phyloP scores from a whole-genome alignment of 2,329 filamentous ascomycete genomes.

The Alternaria consortialis region DNA sequence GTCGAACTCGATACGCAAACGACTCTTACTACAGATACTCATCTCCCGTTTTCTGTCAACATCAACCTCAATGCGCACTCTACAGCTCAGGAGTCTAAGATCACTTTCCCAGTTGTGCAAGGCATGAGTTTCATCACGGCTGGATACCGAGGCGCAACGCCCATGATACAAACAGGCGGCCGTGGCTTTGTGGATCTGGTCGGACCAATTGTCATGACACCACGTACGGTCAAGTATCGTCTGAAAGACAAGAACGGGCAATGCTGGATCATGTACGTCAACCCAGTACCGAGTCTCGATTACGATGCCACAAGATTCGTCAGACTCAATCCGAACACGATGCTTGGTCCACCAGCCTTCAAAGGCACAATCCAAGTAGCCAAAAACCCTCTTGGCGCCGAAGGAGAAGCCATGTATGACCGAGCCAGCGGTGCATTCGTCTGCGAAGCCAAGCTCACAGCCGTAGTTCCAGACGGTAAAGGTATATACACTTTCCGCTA shows the following conservation, averaged over 20 bases:
- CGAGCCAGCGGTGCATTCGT: slow-evolving; percentile 79
- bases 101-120: slow-evolving; percentile 85
- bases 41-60: slow-evolving; percentile 68
- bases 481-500: slow-evolving; percentile 78
- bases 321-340: slow-evolving; percentile 66
- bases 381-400: slow-evolving; percentile 70
- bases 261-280: slow-evolving; percentile 81
- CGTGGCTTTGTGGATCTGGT: slow-evolving; percentile 75
- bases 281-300: slow-evolving; percentile 62
- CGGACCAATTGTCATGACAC: slow-evolving; percentile 65
- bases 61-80: slow-evolving; percentile 69
- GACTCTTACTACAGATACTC: slow-evolving; percentile 61
- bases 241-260: slow-evolving; percentile 72
- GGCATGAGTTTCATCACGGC: slow-evolving; percentile 90
- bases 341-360: slow-evolving; percentile 73
- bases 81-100: slow-evolving; percentile 62
- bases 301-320: slow-evolving; percentile 70
- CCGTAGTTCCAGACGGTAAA: slow-evolving; percentile 63
- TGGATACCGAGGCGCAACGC: slow-evolving; percentile 74
- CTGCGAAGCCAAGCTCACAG: slow-evolving; percentile 69
- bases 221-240: slow-evolving; percentile 78
- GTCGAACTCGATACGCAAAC: slow-evolving; percentile 72
- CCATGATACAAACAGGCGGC: slow-evolving; percentile 73
- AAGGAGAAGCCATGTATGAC: slow-evolving; percentile 76
- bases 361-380: slow-evolving; percentile 82